phyloP scores from a whole-genome alignment of 2,329 filamentous ascomycete genomes.

The Hysterium pulicare region DNA sequence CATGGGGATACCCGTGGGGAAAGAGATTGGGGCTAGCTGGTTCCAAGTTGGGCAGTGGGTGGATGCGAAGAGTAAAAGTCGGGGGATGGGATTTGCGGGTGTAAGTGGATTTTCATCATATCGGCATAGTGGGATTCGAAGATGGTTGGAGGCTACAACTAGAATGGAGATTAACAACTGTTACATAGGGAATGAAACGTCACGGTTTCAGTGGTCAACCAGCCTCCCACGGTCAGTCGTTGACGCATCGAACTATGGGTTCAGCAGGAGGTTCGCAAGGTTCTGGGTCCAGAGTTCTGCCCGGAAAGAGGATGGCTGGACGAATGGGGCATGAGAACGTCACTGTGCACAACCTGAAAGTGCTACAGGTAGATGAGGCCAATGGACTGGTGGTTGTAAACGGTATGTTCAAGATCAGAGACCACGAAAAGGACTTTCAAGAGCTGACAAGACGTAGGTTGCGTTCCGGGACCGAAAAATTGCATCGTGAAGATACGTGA shows the following conservation, averaged over 20 bases:
- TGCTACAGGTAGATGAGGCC: conserved; percentile 82
- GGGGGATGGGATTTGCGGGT: conserved; percentile 92
- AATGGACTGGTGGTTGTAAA: conserved; percentile 86
- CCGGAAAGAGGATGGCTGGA: conserved; percentile 97
- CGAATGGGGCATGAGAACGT: conserved; percentile 88
- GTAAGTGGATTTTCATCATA: conserved; percentile 34
- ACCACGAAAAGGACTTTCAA: not conserved
- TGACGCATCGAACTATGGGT: conserved; percentile 89
- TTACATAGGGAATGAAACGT: conserved; percentile 77
- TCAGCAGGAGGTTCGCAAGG: conserved; percentile 87
- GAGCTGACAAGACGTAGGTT: conserved; percentile 36
- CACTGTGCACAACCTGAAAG: conserved; percentile 86
- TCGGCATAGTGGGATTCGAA: not conserved
- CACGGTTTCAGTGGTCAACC: conserved; percentile 87
- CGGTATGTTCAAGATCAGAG: conserved; percentile 50
- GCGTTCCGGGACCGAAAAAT: conserved; percentile 84
- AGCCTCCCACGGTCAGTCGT: conserved; percentile 91
- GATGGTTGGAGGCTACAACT: not conserved
- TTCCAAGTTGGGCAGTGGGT: conserved; percentile 88
- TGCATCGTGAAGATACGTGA: conserved; percentile 83
- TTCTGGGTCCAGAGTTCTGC: conserved; percentile 84
- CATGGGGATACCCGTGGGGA: conserved; percentile 68
- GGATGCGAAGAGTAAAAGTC: conserved; percentile 73
- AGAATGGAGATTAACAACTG: not conserved
- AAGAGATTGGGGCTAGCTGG: conserved; percentile 78